Percentiles rank a stretch among this genome's conserved stretches.
phyloP scores from a whole-genome alignment of 2,329 filamentous ascomycete species.

The Fusarium aywerte region DNA sequence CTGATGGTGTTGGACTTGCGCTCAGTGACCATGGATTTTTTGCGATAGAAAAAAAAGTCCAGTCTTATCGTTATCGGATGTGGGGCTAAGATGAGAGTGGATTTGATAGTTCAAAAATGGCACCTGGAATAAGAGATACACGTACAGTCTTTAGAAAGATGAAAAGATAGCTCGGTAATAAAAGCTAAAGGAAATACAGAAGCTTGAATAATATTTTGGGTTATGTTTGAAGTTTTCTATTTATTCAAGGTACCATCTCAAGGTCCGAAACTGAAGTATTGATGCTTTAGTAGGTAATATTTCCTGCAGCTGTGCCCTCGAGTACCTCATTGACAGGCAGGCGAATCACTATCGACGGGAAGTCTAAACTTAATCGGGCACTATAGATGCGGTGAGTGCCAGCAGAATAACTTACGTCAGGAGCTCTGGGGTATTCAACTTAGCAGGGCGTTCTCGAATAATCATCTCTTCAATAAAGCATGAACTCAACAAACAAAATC shows the following conservation, averaged over 20 bases:
- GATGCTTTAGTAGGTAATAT: neutral
- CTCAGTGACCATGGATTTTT: conserved; percentile 38
- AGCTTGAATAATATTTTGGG: no score
- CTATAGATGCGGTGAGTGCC: neutral
- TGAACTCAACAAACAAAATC: conserved; percentile 28
- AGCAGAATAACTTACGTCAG: conserved; percentile 40
- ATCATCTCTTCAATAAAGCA: conserved; percentile 13
- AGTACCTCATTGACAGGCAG: neutral
- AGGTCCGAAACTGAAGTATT: no score
- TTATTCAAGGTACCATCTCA: neutral
- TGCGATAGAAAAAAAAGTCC: conserved; percentile 36
- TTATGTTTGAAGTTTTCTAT: no score
- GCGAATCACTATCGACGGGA: neutral
- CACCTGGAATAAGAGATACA: neutral
- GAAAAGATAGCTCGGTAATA: no score
- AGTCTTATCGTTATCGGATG: conserved; percentile 46
- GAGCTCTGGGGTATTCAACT: conserved; percentile 9
- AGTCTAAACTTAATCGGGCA: conserved; percentile 1
- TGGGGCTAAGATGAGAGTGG: conserved; percentile 13
- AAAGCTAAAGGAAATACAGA: no score
- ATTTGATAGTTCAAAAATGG: neutral
- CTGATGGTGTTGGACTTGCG: conserved; percentile 30
- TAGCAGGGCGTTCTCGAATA: neutral
- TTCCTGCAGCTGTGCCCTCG: neutral
- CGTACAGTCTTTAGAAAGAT: neutral